Conservation (phyloP, 352 stramenopile species). For the Phytophthora palmivora region DNA sequence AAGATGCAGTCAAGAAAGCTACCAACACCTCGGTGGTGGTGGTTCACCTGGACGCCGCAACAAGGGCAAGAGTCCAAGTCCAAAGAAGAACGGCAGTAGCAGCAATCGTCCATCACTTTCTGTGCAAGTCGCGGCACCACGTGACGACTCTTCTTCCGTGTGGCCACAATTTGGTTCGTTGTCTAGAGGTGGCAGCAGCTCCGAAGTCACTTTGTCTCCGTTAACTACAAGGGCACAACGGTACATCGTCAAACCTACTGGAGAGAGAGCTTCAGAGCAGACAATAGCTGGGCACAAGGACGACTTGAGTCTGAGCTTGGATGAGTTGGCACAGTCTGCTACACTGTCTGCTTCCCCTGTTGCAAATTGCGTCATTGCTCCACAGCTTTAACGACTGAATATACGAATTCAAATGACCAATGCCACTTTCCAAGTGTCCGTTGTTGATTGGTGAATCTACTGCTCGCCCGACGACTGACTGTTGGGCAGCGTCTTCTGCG, state of each 20-base stretch:
- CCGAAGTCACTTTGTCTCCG: conserved; percentile 21
- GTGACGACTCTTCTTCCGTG: conserved; percentile 7
- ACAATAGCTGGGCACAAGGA: conserved; percentile 9
- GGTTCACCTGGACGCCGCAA: conserved; percentile 31
- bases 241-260: conserved; percentile 50
- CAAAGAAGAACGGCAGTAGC: conserved; percentile 25
- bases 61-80: conserved; percentile 38
- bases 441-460: conserved; percentile 30
- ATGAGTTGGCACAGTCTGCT: conserved; percentile 28
- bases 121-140: conserved; percentile 3
- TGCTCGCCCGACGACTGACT: conserved; percentile 64
- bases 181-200: conserved; percentile 15
- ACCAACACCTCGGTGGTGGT: conserved; percentile 31
- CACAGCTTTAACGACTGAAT: conserved; percentile 14
- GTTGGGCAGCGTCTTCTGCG: conserved; percentile 59
- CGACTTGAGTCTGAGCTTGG: conserved; percentile 18
- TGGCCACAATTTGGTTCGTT: conserved; percentile 26
- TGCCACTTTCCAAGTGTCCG: too few relatives aligned
- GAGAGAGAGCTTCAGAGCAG: conserved; percentile 22
- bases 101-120: conserved; percentile 9
- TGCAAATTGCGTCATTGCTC: conserved; percentile 2
- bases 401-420: too few relatives aligned
- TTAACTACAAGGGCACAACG: conserved; percentile 42
- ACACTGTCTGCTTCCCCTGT: conserved; percentile 16
- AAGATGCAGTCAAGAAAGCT: conserved; percentile 55